A percentile compares a stretch with the other conserved stretches of the same genome.
Conservation (phyloP, 2,329 filamentous ascomycete species). For the Cladosporium cucumerinum region DNA sequence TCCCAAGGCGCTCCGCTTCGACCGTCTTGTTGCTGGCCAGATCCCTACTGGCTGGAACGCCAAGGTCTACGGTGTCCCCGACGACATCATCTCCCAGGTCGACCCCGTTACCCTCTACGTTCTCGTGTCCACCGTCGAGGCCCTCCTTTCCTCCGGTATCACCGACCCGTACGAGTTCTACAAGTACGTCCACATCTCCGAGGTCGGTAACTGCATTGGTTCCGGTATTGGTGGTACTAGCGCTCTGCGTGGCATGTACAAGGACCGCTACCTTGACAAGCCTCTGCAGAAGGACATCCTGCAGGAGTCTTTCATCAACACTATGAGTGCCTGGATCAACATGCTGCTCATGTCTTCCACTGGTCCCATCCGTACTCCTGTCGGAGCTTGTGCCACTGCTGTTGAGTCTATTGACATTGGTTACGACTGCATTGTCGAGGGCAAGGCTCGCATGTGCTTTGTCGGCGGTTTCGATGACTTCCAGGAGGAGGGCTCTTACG, state of each 20-base stretch:
- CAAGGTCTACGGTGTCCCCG: conserved; percentile 91
- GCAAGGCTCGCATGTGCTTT: conserved; percentile 95
- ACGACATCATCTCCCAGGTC: conserved; percentile 96
- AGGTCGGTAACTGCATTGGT: conserved; percentile 96
- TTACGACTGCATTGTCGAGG: conserved; percentile 97
- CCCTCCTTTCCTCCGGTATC: conserved; percentile 87
- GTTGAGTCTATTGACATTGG: conserved; percentile 97
- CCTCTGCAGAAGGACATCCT: conserved; percentile 98
- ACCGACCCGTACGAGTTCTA: conserved; percentile 99
- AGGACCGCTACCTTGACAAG: conserved; percentile 93
- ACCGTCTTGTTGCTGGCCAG: conserved; percentile 94
- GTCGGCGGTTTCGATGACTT: conserved; percentile 99
- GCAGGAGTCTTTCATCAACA: conserved; percentile 99
- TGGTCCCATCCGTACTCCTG: conserved; percentile 96
- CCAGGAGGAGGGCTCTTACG: conserved; percentile 97
- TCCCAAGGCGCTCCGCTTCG: conserved; percentile 94
- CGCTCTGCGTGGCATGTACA: conserved; percentile 96
- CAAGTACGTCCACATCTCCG: conserved; percentile 97
- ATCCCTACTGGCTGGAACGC: conserved; percentile 97
- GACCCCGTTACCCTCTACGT: conserved; percentile 95
- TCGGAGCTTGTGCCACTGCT: conserved; percentile 94
- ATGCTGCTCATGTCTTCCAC: conserved; percentile 97
- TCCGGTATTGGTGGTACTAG: conserved; percentile 96
- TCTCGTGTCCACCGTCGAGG: conserved; percentile 88
- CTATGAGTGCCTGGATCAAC: conserved; percentile 99